These are phyloP conservation scores for Trichosporon inkin DNA, from an alignment of 1,284 basidiomycete genomes.

Conservation along the genomic window DNA sequence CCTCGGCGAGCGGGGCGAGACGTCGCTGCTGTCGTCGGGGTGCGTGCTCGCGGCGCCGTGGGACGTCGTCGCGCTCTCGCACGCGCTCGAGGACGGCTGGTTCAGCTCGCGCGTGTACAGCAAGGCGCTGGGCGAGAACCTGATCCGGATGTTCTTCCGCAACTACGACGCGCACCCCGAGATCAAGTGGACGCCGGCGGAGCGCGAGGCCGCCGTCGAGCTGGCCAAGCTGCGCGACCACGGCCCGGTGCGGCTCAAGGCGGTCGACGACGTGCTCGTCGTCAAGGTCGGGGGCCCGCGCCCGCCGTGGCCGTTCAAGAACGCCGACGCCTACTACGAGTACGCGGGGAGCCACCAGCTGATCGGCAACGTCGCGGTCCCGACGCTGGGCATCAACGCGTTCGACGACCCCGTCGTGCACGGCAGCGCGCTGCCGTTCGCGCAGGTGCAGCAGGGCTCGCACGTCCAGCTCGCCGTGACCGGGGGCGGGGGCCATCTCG, in stretches of 20 bases:
- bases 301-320: slow-evolving; percentile 66
- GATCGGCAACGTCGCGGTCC: slow-evolving; percentile 45
- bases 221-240: slow-evolving; percentile 26
- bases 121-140: slow-evolving; percentile 73
- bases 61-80: slow-evolving; percentile 44
- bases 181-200: slow-evolving; percentile 21
- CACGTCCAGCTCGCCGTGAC: slow-evolving; percentile 72
- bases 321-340: slow-evolving; percentile 74
- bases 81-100: slow-evolving; percentile 59
- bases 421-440: slow-evolving; percentile 54
- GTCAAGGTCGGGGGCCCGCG: slow-evolving; percentile 70
- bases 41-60: slow-evolving; percentile 69
- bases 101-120: slow-evolving; percentile 72
- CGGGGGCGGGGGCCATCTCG: slow-evolving; percentile 81
- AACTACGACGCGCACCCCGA: slow-evolving; percentile 54
- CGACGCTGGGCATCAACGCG: slow-evolving; percentile 74
- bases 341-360: slow-evolving; percentile 56
- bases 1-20: slow-evolving; percentile 76
- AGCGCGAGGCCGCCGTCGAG: slow-evolving; percentile 19
- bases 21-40: slow-evolving; percentile 68
- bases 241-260: slow-evolving; percentile 28
- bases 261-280: slow-evolving; percentile 60
- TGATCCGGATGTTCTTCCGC: slow-evolving; percentile 63
- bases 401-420: slow-evolving; percentile 84
- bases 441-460: slow-evolving; percentile 59